phyloP scores from a whole-genome alignment of 176 grass and related monocot genomes.

The Juncus effusus region DNA sequence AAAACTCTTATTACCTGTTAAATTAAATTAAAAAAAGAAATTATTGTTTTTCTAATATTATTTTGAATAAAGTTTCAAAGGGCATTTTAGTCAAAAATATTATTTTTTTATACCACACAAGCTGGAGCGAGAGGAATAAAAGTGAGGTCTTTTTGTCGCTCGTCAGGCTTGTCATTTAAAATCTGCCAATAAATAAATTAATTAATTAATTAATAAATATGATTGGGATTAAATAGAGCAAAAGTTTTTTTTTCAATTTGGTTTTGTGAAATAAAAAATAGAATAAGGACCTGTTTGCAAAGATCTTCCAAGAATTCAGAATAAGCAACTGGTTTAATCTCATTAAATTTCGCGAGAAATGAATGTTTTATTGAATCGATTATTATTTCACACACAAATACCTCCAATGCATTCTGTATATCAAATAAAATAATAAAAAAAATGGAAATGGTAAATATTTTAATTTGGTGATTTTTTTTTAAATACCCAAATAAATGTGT shows the following conservation, averaged over 20 bases:
- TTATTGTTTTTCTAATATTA: conserved; percentile 8
- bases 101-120: conserved; percentile 48
- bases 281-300: conserved; percentile 62
- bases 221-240: conserved; percentile 1
- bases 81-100: conserved; percentile 11
- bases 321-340: conserved; percentile 91
- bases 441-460: background rate
- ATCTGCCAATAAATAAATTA: conserved; percentile 43
- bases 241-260: background rate
- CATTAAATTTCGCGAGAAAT: conserved; percentile 98
- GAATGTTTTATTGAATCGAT: conserved; percentile 98
- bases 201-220: background rate
- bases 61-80: conserved; percentile 7
- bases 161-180: conserved; percentile 85
- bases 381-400: conserved; percentile 88
- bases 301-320: conserved; percentile 99
- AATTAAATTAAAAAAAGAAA: conserved; percentile 9
- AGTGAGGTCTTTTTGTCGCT: conserved; percentile 77
- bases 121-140: conserved; percentile 96
- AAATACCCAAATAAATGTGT: conserved; percentile 72
- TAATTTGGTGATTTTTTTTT: background rate
- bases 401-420: conserved; percentile 71
- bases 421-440: conserved; percentile 28
- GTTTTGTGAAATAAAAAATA: background rate
- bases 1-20: conserved; percentile 79